Evolutionary conservation across 176 grass and related monocot genomes (phyloP).

Genomic region (Aegilops tauschii): DNA sequence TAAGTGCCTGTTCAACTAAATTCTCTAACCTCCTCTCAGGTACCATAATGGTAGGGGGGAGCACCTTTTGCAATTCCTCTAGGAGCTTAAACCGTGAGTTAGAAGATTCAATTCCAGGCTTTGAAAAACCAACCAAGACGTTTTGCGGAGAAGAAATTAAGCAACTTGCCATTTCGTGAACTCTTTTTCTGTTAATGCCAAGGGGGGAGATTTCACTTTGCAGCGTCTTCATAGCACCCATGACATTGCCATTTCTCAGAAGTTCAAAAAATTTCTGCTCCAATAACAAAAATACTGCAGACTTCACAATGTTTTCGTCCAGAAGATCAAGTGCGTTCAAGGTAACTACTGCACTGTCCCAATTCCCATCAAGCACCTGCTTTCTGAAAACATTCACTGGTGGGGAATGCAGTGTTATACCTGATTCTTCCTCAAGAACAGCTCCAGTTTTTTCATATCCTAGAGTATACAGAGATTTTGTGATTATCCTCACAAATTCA

Average conservation of each 20-base stretch:
- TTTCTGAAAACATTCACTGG: constrained; percentile 67
- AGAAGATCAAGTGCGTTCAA: constrained; percentile 72
- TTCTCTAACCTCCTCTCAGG: constrained; percentile 84
- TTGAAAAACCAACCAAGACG: constrained; percentile 49
- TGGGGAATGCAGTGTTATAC: constrained; percentile 70
- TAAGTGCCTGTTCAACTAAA: constrained; percentile 88
- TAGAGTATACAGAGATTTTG: constrained; percentile 80
- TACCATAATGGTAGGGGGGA: constrained; percentile 79
- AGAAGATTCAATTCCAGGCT: constrained; percentile 48
- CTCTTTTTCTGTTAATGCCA: constrained; percentile 63
- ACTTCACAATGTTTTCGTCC: constrained; percentile 67
- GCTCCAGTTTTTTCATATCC: constrained; percentile 84
- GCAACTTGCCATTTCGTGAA: constrained; percentile 64
- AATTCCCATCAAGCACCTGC: constrained; percentile 80
- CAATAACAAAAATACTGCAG: constrained; percentile 71
- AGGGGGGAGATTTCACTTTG: constrained; percentile 79
- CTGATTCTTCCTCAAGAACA: constrained; percentile 93
- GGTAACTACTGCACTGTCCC: constrained; percentile 65
- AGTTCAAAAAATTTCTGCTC: constrained; percentile 95
- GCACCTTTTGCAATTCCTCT: constrained; percentile 82
- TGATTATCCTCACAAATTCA: constrained; percentile 93
- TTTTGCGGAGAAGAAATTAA: constrained; percentile 58
- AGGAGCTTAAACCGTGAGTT: constrained; percentile 59
- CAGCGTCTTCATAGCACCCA: constrained; percentile 67
- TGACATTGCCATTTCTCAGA: constrained; percentile 57